These are phyloP conservation scores for Pneumocystis sp. DNA, from an alignment of 1,139 yeast genomes.

Conservation along the genomic window DNA sequence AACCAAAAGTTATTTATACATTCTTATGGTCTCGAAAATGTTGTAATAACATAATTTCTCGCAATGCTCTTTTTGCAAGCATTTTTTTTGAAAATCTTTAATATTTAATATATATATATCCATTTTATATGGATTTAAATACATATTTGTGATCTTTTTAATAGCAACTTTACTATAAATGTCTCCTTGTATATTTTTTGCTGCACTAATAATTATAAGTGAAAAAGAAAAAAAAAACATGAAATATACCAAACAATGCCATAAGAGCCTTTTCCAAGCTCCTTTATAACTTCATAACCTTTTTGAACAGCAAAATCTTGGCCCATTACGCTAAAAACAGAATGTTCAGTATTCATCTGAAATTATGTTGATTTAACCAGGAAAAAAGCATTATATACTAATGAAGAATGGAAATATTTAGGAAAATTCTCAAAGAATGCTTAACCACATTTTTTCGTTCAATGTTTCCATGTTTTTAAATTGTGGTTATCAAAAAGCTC, in stretches of 20 bases:
- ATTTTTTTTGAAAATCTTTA: conserved; percentile 57
- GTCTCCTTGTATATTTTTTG: conserved; percentile 54
- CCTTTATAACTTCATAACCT: conserved; percentile 51
- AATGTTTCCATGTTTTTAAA: neutral
- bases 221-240: neutral
- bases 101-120: neutral
- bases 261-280: conserved; percentile 93
- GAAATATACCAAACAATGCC: conserved; percentile 59
- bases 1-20: conserved; percentile 11
- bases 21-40: conserved; percentile 89
- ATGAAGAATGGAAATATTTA: neutral
- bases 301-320: conserved; percentile 11
- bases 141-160: conserved; percentile 78
- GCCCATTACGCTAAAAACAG: conserved; percentile 2
- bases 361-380: neutral
- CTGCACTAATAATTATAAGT: conserved; percentile 31
- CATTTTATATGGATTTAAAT: neutral
- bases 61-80: conserved; percentile 71
- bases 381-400: neutral
- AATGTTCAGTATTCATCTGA: neutral
- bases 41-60: conserved; percentile 74
- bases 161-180: conserved; percentile 65
- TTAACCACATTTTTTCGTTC: too few species aligned
- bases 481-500: neutral
- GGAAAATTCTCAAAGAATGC: neutral